Conservation (phyloP, 192 early-diverging fungal genomes). For the Backusella australiensis region DNA sequence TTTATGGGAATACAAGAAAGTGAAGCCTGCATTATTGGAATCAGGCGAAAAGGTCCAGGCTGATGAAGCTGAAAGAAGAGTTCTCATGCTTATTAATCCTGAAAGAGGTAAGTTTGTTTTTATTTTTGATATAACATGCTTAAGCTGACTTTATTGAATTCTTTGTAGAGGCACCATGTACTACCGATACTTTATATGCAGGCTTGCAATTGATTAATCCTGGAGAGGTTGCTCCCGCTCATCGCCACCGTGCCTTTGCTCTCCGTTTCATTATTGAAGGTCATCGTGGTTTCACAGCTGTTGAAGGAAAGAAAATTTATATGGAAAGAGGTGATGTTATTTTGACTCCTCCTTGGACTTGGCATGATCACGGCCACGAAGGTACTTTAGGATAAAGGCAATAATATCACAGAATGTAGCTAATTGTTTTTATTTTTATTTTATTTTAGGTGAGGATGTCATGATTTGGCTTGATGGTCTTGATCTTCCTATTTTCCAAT, state of each 20-base stretch:
- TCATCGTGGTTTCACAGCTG: slow-evolving; percentile 3
- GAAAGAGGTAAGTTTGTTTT: background rate
- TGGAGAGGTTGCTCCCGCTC: slow-evolving; percentile 11
- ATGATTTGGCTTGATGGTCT: slow-evolving; percentile 19
- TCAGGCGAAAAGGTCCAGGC: slow-evolving; percentile 2
- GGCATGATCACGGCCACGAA: slow-evolving; percentile 15
- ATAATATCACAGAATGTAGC: background rate
- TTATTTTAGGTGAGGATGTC: slow-evolving; percentile 9
- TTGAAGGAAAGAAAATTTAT: slow-evolving; percentile 15
- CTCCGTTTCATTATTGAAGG: slow-evolving; percentile 15
- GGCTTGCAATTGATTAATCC: slow-evolving; percentile 13
- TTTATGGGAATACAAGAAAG: slow-evolving; percentile 15
- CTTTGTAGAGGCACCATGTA: slow-evolving; percentile 11
- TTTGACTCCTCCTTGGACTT: slow-evolving; percentile 16
- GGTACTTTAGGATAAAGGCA: background rate
- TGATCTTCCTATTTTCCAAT: slow-evolving; percentile 12
- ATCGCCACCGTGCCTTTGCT: slow-evolving; percentile 16
- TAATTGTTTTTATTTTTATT: background rate
- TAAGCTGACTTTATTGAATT: background rate
- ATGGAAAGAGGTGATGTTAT: slow-evolving; percentile 18
- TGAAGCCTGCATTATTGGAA: slow-evolving; percentile 3
- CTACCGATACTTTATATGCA: slow-evolving; percentile 11
- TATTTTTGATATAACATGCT: background rate
- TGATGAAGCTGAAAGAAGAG: slow-evolving; percentile 15
- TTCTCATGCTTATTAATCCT: slow-evolving; percentile 12